Base-by-base conservation (phyloP, 225 moss, liverwort and hornwort species). In the Physcomitrium patens region DNA sequence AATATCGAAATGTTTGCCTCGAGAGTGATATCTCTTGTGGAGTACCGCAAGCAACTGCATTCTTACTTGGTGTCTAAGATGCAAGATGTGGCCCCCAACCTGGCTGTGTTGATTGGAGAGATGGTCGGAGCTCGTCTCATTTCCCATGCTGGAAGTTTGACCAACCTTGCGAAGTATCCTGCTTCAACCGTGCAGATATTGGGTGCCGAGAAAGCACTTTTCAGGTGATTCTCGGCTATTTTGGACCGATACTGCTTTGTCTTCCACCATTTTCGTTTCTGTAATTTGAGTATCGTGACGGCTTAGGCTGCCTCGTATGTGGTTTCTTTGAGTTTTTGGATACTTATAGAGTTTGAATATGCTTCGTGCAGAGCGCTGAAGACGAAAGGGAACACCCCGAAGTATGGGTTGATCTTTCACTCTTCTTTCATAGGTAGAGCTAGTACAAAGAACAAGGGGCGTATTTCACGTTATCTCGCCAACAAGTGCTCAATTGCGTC, bases 401-500 rank as follows among this genome's bases (percentile, higher is more conserved):
- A 96, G 65, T 97, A 94, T 47, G 96, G 94, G 56, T 84, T 94
- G 47, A 97, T 97, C 49, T 97, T 94, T 61, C 96, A 94, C 65
- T 97, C 94, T 3, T 91, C 94, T 9, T 96, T 96, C 63, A 96
- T 94, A 56, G 96, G 96, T 28, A 89, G 96, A 62, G 96, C 94
- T 6, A 84, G 84, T 51, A 86, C 92, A 0, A 89, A 89, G 42
- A 96, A 94, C 73, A 96, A 96, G 79, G 96, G 96, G 27, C 86
- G 94, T 11, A 96, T 96, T 37, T 96, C 96, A 27, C 91, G 96
- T 18, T 96, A 96, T 77, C 91, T 96, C 51, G 94, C 96, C 12
- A 97, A 97, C 77, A 97, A 97, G 68, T 97, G 96, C 76, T 97
- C 96, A 2, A 97, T 97, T 69, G 96, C 94, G 2, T 97, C 96